Base-by-base conservation (phyloP, 352 stramenopile species). In the Blastocystis sp. region DNA sequence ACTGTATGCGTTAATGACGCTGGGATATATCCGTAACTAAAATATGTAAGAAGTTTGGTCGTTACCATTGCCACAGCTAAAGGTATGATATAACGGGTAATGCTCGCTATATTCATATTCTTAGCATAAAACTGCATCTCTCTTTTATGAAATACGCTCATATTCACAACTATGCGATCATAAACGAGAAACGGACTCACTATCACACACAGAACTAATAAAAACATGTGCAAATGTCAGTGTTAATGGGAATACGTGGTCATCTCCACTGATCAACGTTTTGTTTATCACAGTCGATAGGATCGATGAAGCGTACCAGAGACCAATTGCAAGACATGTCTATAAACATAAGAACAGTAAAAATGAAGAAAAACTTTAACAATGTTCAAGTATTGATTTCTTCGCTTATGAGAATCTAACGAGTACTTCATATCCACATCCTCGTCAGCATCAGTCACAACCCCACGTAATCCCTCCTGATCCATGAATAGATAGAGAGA, bases 121-220 rank as follows among this genome's bases (percentile, higher is more conserved):
- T 34, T 68, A n/a, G 18, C 23, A 34, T 79, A 79, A n/a, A 69
- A 53, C 43, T 37, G 7, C 41, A 80, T 29, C 18, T 87, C 62
- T 18, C 68, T 77, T 26, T 39, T 87, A 23, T 87, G 55, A 55
- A 87, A 87, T 11, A 68, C 34, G n/a, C 8, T 29, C 62, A 87
- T 87, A 34, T 37, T 54, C 7, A 87, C 9, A 26, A 18, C 62
- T 87, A 87, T 8, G 34, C 11, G 4, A 11, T 9, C 29, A 87
- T 18, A 18, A 69, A 15, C 8, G 8, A 11, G 43, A 68, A 45
- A 68, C 11, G 6, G n/a, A 13, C 6, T 29, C 53, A 87, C 76
- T 59, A 87, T 87, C 76, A 20, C 76, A 87, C 26, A 73, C 47
- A 29, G 53, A 76, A 23, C 76, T 87, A 70, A 87, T 70, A 87